Evolutionary conservation across 148 eudicot species (phyloP).

Genomic region (Selenicereus undatus): DNA sequence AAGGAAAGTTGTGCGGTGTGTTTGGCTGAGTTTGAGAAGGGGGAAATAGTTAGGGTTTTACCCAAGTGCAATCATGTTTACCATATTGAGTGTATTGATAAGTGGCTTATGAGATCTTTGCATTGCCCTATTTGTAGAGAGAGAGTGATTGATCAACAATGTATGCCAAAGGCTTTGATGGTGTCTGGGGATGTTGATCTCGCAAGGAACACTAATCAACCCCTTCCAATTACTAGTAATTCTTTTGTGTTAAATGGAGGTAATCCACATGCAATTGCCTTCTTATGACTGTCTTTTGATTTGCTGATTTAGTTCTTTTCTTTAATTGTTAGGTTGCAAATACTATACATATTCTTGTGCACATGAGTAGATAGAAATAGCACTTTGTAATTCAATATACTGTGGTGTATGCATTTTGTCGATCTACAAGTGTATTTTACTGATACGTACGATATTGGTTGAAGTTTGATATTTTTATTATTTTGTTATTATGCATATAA

Average conservation of each 20-base stretch:
- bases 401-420: no score
- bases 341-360: no score
- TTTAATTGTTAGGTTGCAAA: no score
- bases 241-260: background rate
- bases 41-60: conserved; percentile 26
- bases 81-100: conserved; percentile 37
- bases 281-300: no score
- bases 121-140: conserved; percentile 29
- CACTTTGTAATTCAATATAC: no score
- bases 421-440: no score
- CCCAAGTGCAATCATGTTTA: conserved; percentile 33
- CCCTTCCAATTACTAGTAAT: background rate
- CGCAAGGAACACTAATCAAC: background rate
- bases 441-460: no score
- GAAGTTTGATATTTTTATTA: no score
- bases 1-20: conserved; percentile 29
- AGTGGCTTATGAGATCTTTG: conserved; percentile 27
- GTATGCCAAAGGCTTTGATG: background rate
- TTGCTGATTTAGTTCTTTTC: background rate
- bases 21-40: conserved; percentile 28
- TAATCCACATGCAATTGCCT: background rate
- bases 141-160: conserved; percentile 16
- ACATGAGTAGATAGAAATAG: no score
- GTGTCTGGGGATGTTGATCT: background rate
- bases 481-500: no score